Conservation (phyloP, 306 rosid species). For the Rubus idaeus region DNA sequence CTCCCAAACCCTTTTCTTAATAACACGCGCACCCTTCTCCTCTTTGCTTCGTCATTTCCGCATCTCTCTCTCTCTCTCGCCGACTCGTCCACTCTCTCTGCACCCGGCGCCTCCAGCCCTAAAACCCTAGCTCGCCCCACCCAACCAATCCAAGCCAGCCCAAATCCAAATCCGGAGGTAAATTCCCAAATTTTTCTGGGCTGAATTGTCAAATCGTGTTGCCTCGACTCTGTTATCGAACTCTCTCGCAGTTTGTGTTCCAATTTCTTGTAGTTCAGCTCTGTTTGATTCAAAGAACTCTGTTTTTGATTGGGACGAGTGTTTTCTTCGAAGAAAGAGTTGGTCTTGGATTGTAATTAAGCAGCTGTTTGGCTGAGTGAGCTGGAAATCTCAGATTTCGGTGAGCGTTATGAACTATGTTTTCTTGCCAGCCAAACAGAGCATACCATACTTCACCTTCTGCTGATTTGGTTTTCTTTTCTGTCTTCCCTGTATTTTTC, state of each 20-base stretch:
- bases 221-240: conserved; percentile 5
- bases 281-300: not conserved
- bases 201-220: not conserved
- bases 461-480: conserved; percentile 2
- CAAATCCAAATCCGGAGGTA: conserved; percentile 23
- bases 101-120: conserved; percentile 14
- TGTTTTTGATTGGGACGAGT: not conserved
- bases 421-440: conserved; percentile 4
- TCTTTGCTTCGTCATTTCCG: conserved; percentile 21
- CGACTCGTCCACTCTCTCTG: conserved; percentile 8
- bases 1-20: not conserved
- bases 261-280: not conserved
- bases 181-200: not conserved
- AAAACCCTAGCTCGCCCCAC: conserved; percentile 23
- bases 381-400: not conserved
- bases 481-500: not conserved
- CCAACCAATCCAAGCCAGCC: not conserved
- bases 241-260: not conserved
- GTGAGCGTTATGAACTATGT: not conserved
- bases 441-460: not conserved
- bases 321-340: conserved; percentile 5
- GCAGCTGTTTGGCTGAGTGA: conserved; percentile 5
- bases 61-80: conserved; percentile 10
- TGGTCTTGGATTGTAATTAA: not conserved
- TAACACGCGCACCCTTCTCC: conserved; percentile 21